Conservation (phyloP, 192 early-diverging fungal species). For the Obelidium mucronatum region DNA sequence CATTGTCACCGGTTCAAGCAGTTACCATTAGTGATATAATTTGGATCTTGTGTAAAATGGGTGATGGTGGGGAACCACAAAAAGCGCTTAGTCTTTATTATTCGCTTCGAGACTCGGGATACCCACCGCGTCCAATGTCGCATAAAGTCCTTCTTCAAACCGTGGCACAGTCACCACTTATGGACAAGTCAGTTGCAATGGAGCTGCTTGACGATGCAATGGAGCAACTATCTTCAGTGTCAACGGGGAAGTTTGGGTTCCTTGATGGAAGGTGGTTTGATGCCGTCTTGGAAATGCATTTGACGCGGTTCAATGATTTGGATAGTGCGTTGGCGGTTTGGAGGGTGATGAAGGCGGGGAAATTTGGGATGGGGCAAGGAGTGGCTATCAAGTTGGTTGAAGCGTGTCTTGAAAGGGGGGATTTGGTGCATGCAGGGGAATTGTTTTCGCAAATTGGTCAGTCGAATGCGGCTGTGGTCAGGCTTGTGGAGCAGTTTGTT, state of each 20-base stretch:
- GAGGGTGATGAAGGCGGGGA: conserved; percentile 1
- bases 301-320: background rate
- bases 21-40: background rate
- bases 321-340: background rate
- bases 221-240: background rate
- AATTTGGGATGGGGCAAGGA: too few relatives aligned
- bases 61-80: background rate
- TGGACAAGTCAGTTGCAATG: background rate
- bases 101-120: background rate
- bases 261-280: conserved; percentile 21
- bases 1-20: too few relatives aligned
- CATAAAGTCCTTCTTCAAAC: background rate
- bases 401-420: too few relatives aligned
- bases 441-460: too few relatives aligned
- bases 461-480: too few relatives aligned
- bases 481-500: too few relatives aligned
- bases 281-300: background rate
- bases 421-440: too few relatives aligned
- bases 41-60: conserved; percentile 4
- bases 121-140: background rate
- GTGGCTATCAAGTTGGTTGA: too few relatives aligned
- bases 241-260: too few relatives aligned
- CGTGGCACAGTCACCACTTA: background rate
- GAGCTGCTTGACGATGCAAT: conserved; percentile 22
- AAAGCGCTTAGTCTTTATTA: background rate